phyloP scores from a whole-genome alignment of 495 filamentous ascomycete species.

The Tuber umbilicatum region DNA sequence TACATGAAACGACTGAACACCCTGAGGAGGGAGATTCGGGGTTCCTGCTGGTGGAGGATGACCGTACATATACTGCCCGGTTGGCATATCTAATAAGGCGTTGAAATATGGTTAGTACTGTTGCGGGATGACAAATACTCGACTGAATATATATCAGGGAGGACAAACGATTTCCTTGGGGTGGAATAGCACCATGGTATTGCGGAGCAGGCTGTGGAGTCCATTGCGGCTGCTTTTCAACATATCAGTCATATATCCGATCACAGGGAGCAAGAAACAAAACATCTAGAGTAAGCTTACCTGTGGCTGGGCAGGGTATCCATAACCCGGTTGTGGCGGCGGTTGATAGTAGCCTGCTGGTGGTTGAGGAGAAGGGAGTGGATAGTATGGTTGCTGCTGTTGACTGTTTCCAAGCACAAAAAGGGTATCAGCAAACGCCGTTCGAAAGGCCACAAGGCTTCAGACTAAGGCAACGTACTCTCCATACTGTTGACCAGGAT shows the following conservation, averaged over 20 bases:
- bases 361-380: conserved; percentile 19
- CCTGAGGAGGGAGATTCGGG: conserved; percentile 55
- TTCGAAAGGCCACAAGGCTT: conserved; percentile 12
- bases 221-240: conserved; percentile 21
- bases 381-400: conserved; percentile 37
- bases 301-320: conserved; percentile 21
- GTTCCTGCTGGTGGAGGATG: conserved; percentile 40
- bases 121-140: background rate
- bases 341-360: conserved; percentile 29
- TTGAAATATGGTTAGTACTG: background rate
- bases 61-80: conserved; percentile 29
- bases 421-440: conserved; percentile 13
- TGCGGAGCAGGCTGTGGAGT: conserved; percentile 18
- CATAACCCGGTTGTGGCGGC: conserved; percentile 33
- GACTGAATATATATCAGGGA: conserved; percentile 11
- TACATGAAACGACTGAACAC: conserved; percentile 60
- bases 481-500: conserved; percentile 27
- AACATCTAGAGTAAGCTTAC: conserved; percentile 19
- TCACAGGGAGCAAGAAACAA: background rate
- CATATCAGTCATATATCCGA: conserved; percentile 9
- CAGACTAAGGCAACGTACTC: conserved; percentile 6
- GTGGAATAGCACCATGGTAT: conserved; percentile 22
- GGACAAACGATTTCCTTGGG: conserved; percentile 31
- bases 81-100: conserved; percentile 32
- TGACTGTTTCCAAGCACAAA: conserved; percentile 15